phyloP scores from a whole-genome alignment of 1,139 yeast species.

The Yamadazyma trypodendri region DNA sequence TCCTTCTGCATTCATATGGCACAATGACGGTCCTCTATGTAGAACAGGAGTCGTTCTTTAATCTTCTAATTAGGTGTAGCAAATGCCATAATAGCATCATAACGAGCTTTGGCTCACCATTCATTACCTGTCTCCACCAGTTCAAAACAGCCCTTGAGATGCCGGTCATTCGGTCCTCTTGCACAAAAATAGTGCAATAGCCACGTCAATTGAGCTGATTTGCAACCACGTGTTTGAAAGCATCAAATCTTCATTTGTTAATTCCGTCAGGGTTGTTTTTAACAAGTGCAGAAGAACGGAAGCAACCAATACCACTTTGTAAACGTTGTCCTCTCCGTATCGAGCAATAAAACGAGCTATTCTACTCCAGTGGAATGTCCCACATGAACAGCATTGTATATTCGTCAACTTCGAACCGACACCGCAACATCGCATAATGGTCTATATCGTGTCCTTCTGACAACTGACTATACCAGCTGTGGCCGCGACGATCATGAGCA shows the following conservation, averaged over 20 bases:
- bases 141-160: constrained; percentile 13
- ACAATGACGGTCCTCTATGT: constrained; percentile 18
- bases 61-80: constrained; percentile 17
- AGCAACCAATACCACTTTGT: constrained; percentile 18
- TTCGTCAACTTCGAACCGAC: constrained; percentile 14
- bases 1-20: constrained; percentile 11
- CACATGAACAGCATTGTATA: constrained; percentile 16
- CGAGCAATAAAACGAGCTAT: constrained; percentile 18
- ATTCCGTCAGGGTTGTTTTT: constrained; percentile 15
- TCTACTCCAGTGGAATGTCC: constrained; percentile 22
- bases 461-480: constrained; percentile 18
- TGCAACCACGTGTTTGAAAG: constrained; percentile 12
- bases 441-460: constrained; percentile 19
- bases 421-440: constrained; percentile 21
- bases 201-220: constrained; percentile 17
- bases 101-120: constrained; percentile 16
- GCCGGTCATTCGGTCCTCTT: constrained; percentile 8
- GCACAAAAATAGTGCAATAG: constrained; percentile 14
- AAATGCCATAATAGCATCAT: constrained; percentile 17
- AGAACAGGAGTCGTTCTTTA: constrained; percentile 17
- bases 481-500: constrained; percentile 21
- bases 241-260: constrained; percentile 15
- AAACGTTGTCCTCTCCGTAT: constrained; percentile 15
- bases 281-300: constrained; percentile 19
- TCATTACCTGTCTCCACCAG: constrained; percentile 20